Base-by-base conservation (phyloP, 169 alveolate genomes). In the Cryptosporidium viatorum region DNA sequence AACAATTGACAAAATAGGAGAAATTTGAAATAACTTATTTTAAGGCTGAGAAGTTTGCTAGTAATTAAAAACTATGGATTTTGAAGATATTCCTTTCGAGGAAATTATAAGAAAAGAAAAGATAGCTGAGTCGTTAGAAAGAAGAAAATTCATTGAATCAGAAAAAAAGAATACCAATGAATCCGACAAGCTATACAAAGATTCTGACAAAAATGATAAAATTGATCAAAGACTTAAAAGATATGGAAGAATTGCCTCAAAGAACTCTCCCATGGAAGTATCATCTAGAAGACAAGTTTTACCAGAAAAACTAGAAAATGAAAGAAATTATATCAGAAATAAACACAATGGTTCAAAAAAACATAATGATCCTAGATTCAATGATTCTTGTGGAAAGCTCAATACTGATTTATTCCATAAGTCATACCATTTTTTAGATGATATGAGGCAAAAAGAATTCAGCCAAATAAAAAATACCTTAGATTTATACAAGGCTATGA, bases 11-110 rank as follows among this genome's bases (percentile, higher is more conserved):
- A 55, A n/a, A 55, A 16, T 23, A 55, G 37, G 21, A 23, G 35
- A 55, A 55, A n/a, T 21, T 55, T 18, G 9, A 55, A 10, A 21
- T 9, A 8, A 23, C 29, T 21, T 55, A 23, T 55, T 55, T 26
- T 3, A 26, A 23, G 35, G 14, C 35, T 55, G 29, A 2, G 23
- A 67, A 33, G 12, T 7, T 31, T 21, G 18, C 33, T 33, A 33
- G 2, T 67, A 21, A 21, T 8, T 7, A 67, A 31, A 9, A 39
- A 12, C 9, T n/a, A 33, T 45, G 74, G 50, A 80, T 45, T 43
- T 80, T 80, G 89, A 65, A 31, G 80, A 80, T 35, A 43, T 80
- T 59, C 75, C 89, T 16, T 80, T 80, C 21, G 89, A 80, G 52
- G 89, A 58, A 31, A 80, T 80, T n/a, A 39, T 80, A 43, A 21